A percentile compares a stretch with the other conserved stretches of the same genome.
phyloP scores from a whole-genome alignment of 371 early-diverging fungal genomes.

The Smittium mucronatum region DNA sequence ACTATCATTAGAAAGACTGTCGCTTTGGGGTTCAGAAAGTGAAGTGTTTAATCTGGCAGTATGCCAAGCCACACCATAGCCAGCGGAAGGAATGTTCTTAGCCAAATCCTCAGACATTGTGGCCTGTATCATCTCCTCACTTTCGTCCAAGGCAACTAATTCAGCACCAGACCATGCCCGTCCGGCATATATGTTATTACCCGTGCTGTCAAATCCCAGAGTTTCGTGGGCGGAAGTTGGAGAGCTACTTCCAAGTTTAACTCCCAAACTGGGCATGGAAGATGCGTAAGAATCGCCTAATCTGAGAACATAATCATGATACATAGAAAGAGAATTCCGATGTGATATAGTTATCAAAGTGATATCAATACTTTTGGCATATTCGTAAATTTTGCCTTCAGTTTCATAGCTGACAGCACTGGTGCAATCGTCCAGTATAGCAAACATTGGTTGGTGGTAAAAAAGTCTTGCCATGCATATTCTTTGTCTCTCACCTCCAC shows the following conservation, averaged over 20 bases:
- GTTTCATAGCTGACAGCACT: slow-evolving; percentile 74
- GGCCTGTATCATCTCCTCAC: neutral
- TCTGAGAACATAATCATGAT: slow-evolving; percentile 62
- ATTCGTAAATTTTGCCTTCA: slow-evolving; percentile 72
- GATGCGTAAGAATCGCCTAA: slow-evolving; percentile 35
- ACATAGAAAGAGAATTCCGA: slow-evolving; percentile 66
- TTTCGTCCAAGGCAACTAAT: slow-evolving; percentile 9
- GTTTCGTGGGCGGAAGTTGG: neutral
- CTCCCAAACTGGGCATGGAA: slow-evolving; percentile 11
- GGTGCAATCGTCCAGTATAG: slow-evolving; percentile 77
- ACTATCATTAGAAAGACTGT: neutral
- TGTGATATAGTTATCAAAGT: slow-evolving; percentile 77
- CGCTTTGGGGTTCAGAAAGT: neutral
- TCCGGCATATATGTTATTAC: neutral
- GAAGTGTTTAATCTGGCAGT: slow-evolving; percentile 7
- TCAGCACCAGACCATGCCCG: slow-evolving; percentile 10
- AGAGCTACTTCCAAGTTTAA: neutral
- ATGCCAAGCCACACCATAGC: slow-evolving; percentile 10
- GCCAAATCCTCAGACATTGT: neutral
- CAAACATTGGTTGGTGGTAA: slow-evolving; percentile 75
- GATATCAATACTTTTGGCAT: slow-evolving; percentile 67
- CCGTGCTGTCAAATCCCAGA: neutral
- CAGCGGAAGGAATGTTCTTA: neutral
- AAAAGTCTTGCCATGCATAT: slow-evolving; percentile 73
- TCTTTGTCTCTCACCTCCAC: slow-evolving; percentile 71